Percentiles rank a stretch among this genome's conserved stretches.
Conservation (phyloP, 305 asterid species). For the Plantago rigida region DNA sequence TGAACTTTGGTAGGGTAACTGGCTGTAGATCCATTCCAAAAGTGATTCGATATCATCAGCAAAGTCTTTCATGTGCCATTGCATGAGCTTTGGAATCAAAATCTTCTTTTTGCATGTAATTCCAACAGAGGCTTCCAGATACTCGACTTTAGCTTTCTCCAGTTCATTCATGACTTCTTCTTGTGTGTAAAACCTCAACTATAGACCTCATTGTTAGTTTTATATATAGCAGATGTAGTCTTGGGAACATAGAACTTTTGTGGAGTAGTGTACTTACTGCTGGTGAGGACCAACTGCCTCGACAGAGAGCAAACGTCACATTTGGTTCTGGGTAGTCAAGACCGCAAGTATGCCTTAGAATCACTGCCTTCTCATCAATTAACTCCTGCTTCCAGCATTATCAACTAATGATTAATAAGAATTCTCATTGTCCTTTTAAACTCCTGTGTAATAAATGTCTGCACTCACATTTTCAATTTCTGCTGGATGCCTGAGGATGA, state of each 20-base stretch:
- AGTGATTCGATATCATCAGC: conserved; percentile 81
- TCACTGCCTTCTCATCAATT: conserved; percentile 56
- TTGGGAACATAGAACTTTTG: conserved; percentile 12
- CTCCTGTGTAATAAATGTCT: neutral
- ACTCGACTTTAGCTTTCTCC: conserved; percentile 81
- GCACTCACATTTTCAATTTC: conserved; percentile 53
- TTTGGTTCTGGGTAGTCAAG: conserved; percentile 89
- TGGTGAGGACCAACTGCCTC: conserved; percentile 93
- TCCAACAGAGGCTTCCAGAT: conserved; percentile 78
- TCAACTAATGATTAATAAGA: neutral
- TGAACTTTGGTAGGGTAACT: conserved; percentile 50
- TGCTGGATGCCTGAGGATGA: conserved; percentile 75
- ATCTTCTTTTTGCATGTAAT: conserved; percentile 64
- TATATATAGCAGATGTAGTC: conserved; percentile 10
- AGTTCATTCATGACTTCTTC: conserved; percentile 69
- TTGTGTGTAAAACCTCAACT: conserved; percentile 57
- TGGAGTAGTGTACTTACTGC: conserved; percentile 48
- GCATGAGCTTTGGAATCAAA: conserved; percentile 66
- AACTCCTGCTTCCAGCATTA: conserved; percentile 34
- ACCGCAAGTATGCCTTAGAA: conserved; percentile 64
- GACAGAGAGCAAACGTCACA: conserved; percentile 73
- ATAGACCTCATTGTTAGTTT: conserved; percentile 29
- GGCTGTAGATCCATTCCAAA: conserved; percentile 88
- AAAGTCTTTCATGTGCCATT: conserved; percentile 76
- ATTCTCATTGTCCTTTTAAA: no score